Evolutionary conservation across 441 rosid genomes (phyloP), one percentile per base, ranked within the genome.

Genomic region (Pelargonium citronellum): DNA sequence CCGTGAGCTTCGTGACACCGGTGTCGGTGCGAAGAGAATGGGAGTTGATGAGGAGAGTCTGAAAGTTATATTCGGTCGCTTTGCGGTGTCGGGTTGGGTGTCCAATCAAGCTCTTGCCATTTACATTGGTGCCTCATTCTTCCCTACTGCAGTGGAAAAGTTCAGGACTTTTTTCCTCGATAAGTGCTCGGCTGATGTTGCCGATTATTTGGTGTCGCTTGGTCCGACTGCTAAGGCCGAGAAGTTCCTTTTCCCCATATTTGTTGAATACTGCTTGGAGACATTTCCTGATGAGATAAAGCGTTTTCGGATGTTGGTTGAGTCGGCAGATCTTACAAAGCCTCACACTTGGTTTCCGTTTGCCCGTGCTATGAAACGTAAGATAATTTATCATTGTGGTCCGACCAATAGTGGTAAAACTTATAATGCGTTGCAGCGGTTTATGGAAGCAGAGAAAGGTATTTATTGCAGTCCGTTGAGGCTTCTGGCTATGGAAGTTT

Each of bases 341-440:
- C 98, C 96, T 0, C 89, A 92, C 16, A 85, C 91, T 16, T 91
- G 98, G 97, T 93, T 91, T 75, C 98, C 96, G 51, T 91, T 91
- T 77, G 95, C 97, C 30, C 80, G 96, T 27, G 96, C 89, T 7
- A 93, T 93, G 96, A 93, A 88, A 78, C 91, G 96, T 2, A 93
- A 84, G 76, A 83, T 93, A 41, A 64, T 93, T 51, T 93, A 93
- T 74, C 98, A 93, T 72, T 89, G 97, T 84, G 98, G 98, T 69
- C 98, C 97, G 1, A 93, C 98, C 37, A 93, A 93, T 47, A 91
- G 97, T 74, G 97, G 98, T 24, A 93, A 93, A 77, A 93, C 98
- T n/a, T 93, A 87, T 69, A 91, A 89, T 79, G 97, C 98, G 41
- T 71, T 93, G 85, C 98, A 93, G 64, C 69, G 84, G 64, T 93